Percentiles rank a stretch among this genome's conserved stretches.
Evolutionary conservation across 2,329 filamentous ascomycete genomes (phyloP).

Genomic region (Myriosclerotinia scirpicola): DNA sequence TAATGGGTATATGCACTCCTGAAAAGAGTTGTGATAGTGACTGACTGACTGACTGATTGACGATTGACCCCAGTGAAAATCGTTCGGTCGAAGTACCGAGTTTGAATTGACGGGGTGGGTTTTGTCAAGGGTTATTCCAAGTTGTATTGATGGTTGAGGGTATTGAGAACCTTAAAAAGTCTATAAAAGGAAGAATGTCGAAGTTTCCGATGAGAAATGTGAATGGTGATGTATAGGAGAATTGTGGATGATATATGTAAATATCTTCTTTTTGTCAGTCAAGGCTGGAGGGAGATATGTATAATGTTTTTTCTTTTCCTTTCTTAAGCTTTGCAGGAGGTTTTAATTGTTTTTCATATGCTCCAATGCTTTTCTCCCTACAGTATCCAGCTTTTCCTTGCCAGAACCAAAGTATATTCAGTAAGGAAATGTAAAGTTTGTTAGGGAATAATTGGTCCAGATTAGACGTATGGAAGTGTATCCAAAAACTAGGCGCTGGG

Average conservation of each 20-base stretch:
- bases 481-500: conserved; percentile 21
- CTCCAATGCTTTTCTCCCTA: conserved; percentile 22
- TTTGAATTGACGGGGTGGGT: conserved; percentile 1
- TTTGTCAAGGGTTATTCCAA: conserved; percentile 6
- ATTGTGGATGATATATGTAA: conserved; percentile 14
- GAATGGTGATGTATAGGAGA: conserved; percentile 14
- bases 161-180: conserved; percentile 10
- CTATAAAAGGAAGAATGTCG: conserved; percentile 22
- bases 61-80: conserved; percentile 17
- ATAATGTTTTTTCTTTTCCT: conserved; percentile 12
- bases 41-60: neutral
- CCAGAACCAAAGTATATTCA: conserved; percentile 20
- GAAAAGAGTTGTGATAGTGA: conserved; percentile 4
- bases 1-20: neutral
- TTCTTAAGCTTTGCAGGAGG: conserved; percentile 13
- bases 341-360: conserved; percentile 21
- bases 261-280: conserved; percentile 7
- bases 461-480: neutral
- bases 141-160: conserved; percentile 1
- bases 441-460: conserved; percentile 17
- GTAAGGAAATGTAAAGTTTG: conserved; percentile 21
- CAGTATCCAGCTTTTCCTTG: conserved; percentile 18
- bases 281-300: conserved; percentile 19
- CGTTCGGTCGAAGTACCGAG: conserved; percentile 8
- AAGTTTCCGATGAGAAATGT: conserved; percentile 14